These are phyloP conservation scores for Trichoderma cornu-damae DNA, from an alignment of 2,329 filamentous ascomycete genomes.

Conservation along the genomic window DNA sequence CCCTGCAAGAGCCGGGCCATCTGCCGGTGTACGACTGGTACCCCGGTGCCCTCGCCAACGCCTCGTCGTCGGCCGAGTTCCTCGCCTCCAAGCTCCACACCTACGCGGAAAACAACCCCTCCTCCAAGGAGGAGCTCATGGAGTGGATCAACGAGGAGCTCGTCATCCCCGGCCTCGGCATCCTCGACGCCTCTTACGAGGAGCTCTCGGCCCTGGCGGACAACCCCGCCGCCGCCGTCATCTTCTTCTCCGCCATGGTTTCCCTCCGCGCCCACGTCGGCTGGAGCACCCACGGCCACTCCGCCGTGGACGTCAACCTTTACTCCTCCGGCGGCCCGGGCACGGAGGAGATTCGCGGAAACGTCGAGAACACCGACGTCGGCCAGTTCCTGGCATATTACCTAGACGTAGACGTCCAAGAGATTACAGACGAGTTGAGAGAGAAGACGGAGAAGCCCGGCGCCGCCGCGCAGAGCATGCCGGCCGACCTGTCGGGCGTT, in stretches of 20 bases:
- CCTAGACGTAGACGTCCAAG: constrained; percentile 71
- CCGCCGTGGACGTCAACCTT: constrained; percentile 92
- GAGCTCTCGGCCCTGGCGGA: constrained; percentile 66
- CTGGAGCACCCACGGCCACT: constrained; percentile 92
- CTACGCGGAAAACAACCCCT: constrained; percentile 46
- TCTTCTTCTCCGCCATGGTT: constrained; percentile 75
- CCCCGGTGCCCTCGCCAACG: constrained; percentile 67
- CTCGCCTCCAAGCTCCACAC: constrained; percentile 58
- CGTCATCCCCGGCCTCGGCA: constrained; percentile 66
- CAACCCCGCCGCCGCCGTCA: constrained; percentile 48
- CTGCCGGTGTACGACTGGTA: constrained; percentile 68
- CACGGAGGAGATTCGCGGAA: constrained; percentile 65
- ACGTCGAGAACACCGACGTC: constrained; percentile 92
- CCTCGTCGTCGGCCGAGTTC: constrained; percentile 72
- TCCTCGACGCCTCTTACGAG: constrained; percentile 63
- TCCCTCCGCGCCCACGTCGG: constrained; percentile 83
- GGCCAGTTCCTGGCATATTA: constrained; percentile 77
- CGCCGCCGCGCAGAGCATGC: background rate
- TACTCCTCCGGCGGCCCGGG: constrained; percentile 71
- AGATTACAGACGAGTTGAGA: constrained; percentile 69
- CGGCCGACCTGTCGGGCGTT: background rate
- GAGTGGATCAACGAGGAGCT: constrained; percentile 65
- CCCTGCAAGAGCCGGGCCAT: constrained; percentile 57
- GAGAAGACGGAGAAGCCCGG: constrained; percentile 40
- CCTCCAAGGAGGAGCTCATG: constrained; percentile 41